phyloP scores from a whole-genome alignment of 2,329 filamentous ascomycete genomes.

The Pseudofabraea citricarpa region DNA sequence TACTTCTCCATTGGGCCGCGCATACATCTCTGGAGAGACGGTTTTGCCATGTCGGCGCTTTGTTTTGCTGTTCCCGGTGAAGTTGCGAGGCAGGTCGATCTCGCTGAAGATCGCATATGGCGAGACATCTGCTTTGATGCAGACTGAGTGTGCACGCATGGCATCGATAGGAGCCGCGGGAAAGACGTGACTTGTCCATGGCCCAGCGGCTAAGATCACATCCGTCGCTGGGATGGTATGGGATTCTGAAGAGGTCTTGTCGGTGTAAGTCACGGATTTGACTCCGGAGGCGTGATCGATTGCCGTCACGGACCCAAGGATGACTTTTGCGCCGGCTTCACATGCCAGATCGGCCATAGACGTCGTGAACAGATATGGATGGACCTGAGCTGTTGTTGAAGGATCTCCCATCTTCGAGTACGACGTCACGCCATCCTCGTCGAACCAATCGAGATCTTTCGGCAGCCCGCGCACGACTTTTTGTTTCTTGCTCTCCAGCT shows the following conservation, averaged over 20 bases:
- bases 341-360: conserved; percentile 73
- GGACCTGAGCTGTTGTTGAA: conserved; percentile 84
- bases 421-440: conserved; percentile 55
- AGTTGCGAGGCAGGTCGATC: conserved; percentile 67
- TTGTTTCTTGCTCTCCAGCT: conserved; percentile 47
- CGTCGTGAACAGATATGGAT: conserved; percentile 86
- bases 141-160: conserved; percentile 60
- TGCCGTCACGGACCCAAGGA: conserved; percentile 62
- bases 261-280: conserved; percentile 59
- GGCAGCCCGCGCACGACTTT: conserved; percentile 60
- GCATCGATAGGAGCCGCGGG: conserved; percentile 54
- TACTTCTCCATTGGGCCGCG: conserved; percentile 80
- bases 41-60: conserved; percentile 52
- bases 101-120: conserved; percentile 83
- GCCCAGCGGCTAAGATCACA: conserved; percentile 39
- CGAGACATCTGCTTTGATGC: conserved; percentile 59
- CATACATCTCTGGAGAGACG: conserved; percentile 89
- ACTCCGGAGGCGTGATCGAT: conserved; percentile 64
- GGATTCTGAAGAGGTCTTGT: conserved; percentile 42
- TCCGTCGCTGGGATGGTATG: conserved; percentile 48
- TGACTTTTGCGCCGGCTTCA: conserved; percentile 63
- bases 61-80: conserved; percentile 44
- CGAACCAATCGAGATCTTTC: conserved; percentile 79
- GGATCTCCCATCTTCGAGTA: conserved; percentile 84
- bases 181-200: conserved; percentile 58